Base-by-base conservation (phyloP, 2,329 filamentous ascomycete genomes). In the Lasiodiplodia theobromae region DNA sequence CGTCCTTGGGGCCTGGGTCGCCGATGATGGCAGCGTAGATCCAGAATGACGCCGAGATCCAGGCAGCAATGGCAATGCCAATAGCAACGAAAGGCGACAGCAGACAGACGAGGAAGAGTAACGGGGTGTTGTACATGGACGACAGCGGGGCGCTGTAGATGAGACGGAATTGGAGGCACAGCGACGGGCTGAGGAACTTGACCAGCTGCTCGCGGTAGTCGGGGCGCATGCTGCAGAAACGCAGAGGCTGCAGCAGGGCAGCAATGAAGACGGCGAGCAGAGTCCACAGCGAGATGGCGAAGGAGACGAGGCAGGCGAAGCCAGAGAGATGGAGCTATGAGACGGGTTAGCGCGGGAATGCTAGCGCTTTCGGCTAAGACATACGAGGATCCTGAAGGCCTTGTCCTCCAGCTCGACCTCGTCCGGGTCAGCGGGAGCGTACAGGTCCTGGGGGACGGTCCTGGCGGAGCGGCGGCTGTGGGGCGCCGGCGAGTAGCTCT, bases 31-130 rank as follows among this genome's bases (percentile, higher is more conserved):
- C 84, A 28, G 86, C 83, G 73, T 88, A 88, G 64, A 88, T 78
- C 88, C 88, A 90, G 78, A 89, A 90, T 23, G 82, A 85, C 1
- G 86, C 87, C 0, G 87, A 83, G 0, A 86, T 84, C 87, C 87
- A 90, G 6, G 85, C 83, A 1, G 85, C 84, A 16, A 88, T 75
- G 23, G 87, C 83, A 57, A 89, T 81, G 47, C 84, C 86, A 12
- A 88, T 77, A 66, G 86, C 86, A 60, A 89, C 76, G 49, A 89
- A 73, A 2, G 88, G 86, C 3, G 86, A 86, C 31, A 88, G 77
- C 1, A 88, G 72, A 70, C 87, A 83, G 60, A 89, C 82, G 65
- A 83, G 70, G 10, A 89, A 77, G 18, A 89, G 80, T 75, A 82
- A 80, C 2, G 78, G 73, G 4, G 80, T 76, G 23, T 73, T 71